Evolutionary conservation across 179 eudicot species (phyloP), one percentile per base, ranked within the genome.

Genomic region (Camellia oleifera): DNA sequence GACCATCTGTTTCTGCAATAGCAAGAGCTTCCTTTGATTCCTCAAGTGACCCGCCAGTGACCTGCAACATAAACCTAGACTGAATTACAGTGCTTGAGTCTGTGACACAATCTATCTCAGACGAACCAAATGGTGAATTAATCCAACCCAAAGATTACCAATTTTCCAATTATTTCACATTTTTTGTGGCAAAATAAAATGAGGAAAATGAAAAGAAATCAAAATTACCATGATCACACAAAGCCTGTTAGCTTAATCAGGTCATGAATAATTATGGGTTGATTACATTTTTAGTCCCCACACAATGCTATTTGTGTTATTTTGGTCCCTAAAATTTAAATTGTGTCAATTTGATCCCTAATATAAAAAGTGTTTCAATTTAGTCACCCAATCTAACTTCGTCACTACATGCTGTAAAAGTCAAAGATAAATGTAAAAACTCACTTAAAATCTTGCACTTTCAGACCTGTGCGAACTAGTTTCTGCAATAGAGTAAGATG

Each of bases 1-100:
- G 75, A 96, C 99, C 99, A 89, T 96, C 99, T 75, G 98, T 94
- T 87, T 94, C 98, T 65, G 99, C 97, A 87, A 94, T 96, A 40
- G 96, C 91, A 83, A 96, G 93, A 84, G 99, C 99, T 83, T 96
- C 91, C 87, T 81, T 90, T n/a, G 98, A 92, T 81, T 93, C 99
- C 85, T 94, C 92, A 56, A 96, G 97, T 10, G 97, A 96, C 74
- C 99, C 99, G 15, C 99, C 99, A 64, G 99, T 96, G 48, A 96
- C 99, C 99, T 96, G 83, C 66, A 77, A 77, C 53, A 72, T 67
- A 23, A 78, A 56, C 53, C 75, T 69, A 46, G 46, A 40, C 61
- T 70, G 50, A 71, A 78, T 73, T 50, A 79, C 10, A 63, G 63
- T 62, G 75, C 42, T 78, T 15, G 4, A 58, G 67, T 75, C 78